Evolutionary conservation across 176 grass and related monocot species (phyloP).

Genomic region (Cenchrus fungigraminus): DNA sequence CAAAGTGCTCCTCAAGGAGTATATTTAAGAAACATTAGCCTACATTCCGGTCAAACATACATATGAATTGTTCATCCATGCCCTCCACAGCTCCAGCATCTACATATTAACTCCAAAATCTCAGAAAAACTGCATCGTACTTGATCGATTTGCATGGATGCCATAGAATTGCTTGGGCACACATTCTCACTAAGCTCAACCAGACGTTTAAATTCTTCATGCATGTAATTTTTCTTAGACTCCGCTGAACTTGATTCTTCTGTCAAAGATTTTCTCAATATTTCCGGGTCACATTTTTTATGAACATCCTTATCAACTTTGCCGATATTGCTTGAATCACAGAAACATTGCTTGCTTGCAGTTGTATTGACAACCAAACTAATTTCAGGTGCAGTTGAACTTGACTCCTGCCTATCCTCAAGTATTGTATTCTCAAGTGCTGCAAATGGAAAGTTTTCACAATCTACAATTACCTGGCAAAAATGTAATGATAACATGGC

Average conservation of each 20-base stretch:
- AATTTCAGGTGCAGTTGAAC: neutral
- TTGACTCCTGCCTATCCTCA: neutral
- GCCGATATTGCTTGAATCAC: neutral
- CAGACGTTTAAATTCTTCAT: neutral
- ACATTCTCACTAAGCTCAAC: neutral
- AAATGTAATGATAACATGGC: neutral
- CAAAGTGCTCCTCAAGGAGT: neutral
- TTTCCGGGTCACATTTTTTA: neutral
- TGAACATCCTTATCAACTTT: neutral
- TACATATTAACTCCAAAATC: constrained; percentile 30
- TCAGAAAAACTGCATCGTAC: constrained; percentile 21
- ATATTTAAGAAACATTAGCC: constrained; percentile 28
- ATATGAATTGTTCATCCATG: constrained; percentile 30
- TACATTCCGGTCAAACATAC: constrained; percentile 24
- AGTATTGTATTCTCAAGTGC: constrained; percentile 15
- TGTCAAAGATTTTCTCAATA: neutral
- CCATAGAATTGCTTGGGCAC: neutral
- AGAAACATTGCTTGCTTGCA: neutral
- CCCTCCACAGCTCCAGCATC: constrained; percentile 26
- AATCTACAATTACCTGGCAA: constrained; percentile 15
- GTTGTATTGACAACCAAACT: neutral
- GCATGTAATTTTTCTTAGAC: neutral
- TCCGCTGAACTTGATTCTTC: neutral
- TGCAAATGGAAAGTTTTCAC: constrained; percentile 1
- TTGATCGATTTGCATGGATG: neutral